These are phyloP conservation scores for Chlorociboria aeruginascens DNA, from an alignment of 495 filamentous ascomycete species.

Conservation along the genomic window DNA sequence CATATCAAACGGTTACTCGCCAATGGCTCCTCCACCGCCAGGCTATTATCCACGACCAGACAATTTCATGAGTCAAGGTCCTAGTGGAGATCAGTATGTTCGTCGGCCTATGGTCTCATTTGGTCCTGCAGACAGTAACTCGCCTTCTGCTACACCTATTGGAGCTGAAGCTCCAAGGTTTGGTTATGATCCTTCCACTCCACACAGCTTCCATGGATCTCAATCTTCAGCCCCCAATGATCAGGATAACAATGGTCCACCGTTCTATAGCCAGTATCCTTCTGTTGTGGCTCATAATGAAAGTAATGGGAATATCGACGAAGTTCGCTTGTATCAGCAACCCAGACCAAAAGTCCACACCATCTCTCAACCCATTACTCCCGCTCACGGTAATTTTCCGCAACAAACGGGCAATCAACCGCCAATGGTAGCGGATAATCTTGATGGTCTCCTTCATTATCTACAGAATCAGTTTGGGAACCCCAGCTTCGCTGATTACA, in stretches of 20 bases:
- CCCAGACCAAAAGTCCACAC: constrained; percentile 8
- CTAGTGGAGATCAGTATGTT: constrained; percentile 25
- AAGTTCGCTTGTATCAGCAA: constrained; percentile 21
- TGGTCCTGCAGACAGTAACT: constrained; percentile 26
- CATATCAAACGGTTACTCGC: constrained; percentile 22
- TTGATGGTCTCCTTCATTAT: constrained; percentile 28
- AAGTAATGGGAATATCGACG: constrained; percentile 23
- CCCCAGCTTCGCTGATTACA: constrained; percentile 33
- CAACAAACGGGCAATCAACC: constrained; percentile 10
- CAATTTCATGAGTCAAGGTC: constrained; percentile 21
- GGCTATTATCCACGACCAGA: constrained; percentile 23
- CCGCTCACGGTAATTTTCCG: background rate
- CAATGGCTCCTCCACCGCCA: constrained; percentile 21
- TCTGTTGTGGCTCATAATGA: constrained; percentile 22
- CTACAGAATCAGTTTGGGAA: constrained; percentile 28
- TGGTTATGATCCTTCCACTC: constrained; percentile 32
- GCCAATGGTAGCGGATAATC: constrained; percentile 14
- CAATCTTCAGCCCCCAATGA: constrained; percentile 32
- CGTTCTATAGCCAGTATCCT: constrained; percentile 20
- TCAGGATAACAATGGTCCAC: constrained; percentile 23
- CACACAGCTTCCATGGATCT: constrained; percentile 42
- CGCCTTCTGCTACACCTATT: constrained; percentile 19
- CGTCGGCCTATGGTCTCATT: constrained; percentile 24
- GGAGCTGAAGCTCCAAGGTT: constrained; percentile 4
- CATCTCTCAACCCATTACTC: background rate